Evolutionary conservation across 495 filamentous ascomycete genomes (phyloP), one percentile per base, ranked within the genome.

Genomic region (Tuber calosporum): DNA sequence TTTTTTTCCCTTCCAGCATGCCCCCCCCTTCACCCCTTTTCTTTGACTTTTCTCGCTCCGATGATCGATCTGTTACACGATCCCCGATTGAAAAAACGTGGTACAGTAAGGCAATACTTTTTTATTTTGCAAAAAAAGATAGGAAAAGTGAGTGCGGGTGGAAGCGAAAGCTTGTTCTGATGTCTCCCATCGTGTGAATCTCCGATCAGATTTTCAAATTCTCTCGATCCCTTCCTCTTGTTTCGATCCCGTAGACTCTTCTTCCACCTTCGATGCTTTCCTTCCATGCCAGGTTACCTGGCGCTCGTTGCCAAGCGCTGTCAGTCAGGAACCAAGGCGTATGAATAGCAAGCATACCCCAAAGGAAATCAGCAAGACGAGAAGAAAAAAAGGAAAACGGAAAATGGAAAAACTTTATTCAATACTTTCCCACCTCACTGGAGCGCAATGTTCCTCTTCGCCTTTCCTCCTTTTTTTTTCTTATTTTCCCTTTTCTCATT

Each of bases 121-220:
- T n/a, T n/a, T n/a, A n/a, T n/a, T n/a, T n/a, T n/a, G n/a, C n/a
- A 62, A 58, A 58, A 30, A 62, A 53, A 30, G n/a, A 62, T 62
- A 17, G 53, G 53, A 30, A 62, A 62, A n/a, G 53, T 30, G 71
- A 77, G 68, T 67, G 42, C 76, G 76, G 76, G 76, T 77, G 43
- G 76, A 78, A 78, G 76, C 76, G 75, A 78, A 78, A 78, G 76
- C 76, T 78, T 78, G 76, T 78, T 77, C 73, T 77, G 53, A 62
- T 62, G 53, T 62, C 53, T 62, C n/a, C 53, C 74, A 77, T 78
- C 76, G 76, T 58, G 70, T 67, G 73, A 73, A 73, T 78, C 68
- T 68, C 77, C 76, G 76, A 78, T 78, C 76, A 77, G 76, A 77
- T 78, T 74, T 76, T 77, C 76, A 74, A 77, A 70, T 75, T 77